Percentiles rank a stretch among this genome's conserved stretches.
These are phyloP conservation scores for Yamadazyma sp. DNA, from an alignment of 1,139 yeast species.

Conservation along the genomic window DNA sequence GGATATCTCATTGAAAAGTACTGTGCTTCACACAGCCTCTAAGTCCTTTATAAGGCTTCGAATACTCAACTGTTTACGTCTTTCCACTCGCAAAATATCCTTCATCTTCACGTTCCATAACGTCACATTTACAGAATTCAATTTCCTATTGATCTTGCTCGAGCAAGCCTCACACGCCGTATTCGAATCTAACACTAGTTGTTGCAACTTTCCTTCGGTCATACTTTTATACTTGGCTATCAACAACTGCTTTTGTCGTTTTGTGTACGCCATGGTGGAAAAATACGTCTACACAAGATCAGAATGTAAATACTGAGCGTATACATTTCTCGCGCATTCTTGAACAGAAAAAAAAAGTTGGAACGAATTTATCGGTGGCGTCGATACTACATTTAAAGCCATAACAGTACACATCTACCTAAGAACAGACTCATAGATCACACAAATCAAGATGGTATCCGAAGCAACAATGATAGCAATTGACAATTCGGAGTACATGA, in stretches of 20 bases:
- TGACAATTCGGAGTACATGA: constrained; percentile 93
- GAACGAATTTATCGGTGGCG: constrained; percentile 10
- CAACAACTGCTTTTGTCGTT: constrained; percentile 36
- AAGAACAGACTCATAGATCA: not conserved
- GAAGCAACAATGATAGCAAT: constrained; percentile 96
- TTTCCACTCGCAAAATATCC: constrained; percentile 44
- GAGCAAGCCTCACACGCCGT: constrained; percentile 13
- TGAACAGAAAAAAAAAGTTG: not conserved
- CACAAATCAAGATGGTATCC: constrained; percentile 61
- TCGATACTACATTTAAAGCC: not conserved
- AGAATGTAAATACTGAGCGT: not conserved
- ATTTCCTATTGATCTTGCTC: constrained; percentile 31
- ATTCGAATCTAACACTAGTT: constrained; percentile 19
- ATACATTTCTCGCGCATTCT: not conserved
- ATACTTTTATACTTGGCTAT: constrained; percentile 27
- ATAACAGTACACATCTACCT: not conserved
- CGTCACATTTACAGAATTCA: constrained; percentile 43
- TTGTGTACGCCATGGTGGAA: constrained; percentile 16
- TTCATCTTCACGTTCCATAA: constrained; percentile 38
- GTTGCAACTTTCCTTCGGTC: constrained; percentile 19
- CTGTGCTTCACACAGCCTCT: constrained; percentile 13
- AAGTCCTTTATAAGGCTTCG: constrained; percentile 32
- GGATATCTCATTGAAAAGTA: too few species aligned
- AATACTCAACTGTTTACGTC: constrained; percentile 36
- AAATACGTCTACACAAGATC: too few species aligned